phyloP scores from a whole-genome alignment of 2,329 filamentous ascomycete species.

The Apiospora arundinis region DNA sequence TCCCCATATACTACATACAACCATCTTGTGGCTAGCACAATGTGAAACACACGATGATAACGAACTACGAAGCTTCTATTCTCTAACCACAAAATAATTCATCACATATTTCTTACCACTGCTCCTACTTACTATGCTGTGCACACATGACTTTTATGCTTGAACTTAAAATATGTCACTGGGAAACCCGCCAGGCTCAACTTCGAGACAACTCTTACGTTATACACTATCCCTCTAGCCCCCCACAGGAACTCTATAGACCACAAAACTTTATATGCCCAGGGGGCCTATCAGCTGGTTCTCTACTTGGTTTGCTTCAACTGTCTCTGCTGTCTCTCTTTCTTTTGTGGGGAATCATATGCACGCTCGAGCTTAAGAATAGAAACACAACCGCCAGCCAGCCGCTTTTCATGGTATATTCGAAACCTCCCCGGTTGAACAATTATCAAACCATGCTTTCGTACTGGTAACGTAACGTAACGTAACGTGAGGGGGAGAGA shows the following conservation, averaged over 20 bases:
- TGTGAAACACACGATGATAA: conserved; percentile 5
- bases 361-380: not conserved
- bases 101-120: not conserved
- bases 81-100: not conserved
- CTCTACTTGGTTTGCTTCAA: not conserved
- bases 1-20: not conserved
- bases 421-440: not conserved
- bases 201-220: not conserved
- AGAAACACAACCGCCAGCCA: not conserved
- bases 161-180: not conserved
- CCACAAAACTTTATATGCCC: not conserved
- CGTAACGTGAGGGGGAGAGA: not conserved
- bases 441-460: not conserved
- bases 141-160: not conserved
- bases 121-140: not conserved
- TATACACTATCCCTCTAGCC: not conserved
- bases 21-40: not conserved
- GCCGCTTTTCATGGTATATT: not conserved
- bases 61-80: conserved; percentile 17
- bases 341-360: not conserved
- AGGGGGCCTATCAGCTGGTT: not conserved
- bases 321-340: not conserved
- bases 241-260: conserved; percentile 1
- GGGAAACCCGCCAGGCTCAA: not conserved
- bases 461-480: not conserved